Evolutionary conservation across 1,139 yeast species (phyloP).

Genomic region (Starmera stellimalicola): DNA sequence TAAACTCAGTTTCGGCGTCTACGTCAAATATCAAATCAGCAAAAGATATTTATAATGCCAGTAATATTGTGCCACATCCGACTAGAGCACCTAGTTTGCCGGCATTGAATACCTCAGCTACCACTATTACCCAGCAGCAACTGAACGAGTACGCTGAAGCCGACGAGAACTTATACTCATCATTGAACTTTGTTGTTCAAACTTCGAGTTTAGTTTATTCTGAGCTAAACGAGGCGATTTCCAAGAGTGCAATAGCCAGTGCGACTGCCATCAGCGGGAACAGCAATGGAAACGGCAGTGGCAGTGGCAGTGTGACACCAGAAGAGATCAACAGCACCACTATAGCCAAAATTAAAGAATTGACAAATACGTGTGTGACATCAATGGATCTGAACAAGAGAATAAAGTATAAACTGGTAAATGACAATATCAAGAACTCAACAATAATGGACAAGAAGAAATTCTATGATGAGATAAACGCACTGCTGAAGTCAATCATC

Average conservation of each 20-base stretch:
- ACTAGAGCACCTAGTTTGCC: slow-evolving; percentile 9
- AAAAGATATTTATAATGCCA: slow-evolving; percentile 6
- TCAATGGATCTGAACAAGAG: slow-evolving; percentile 76
- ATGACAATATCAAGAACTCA: slow-evolving; percentile 36
- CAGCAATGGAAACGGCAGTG: not conserved
- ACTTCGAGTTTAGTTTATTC: slow-evolving; percentile 76
- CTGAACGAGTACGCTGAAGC: slow-evolving; percentile 37
- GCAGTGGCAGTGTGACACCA: slow-evolving; percentile 13
- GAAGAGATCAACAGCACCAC: slow-evolving; percentile 15
- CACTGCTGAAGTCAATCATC: slow-evolving; percentile 74
- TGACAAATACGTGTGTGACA: slow-evolving; percentile 67
- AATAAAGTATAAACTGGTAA: slow-evolving; percentile 47
- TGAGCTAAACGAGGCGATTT: slow-evolving; percentile 68
- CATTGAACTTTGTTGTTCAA: slow-evolving; percentile 64
- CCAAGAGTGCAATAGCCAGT: slow-evolving; percentile 56
- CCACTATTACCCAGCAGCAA: slow-evolving; percentile 22
- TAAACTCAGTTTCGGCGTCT: too few relatives aligned
- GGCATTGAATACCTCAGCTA: slow-evolving; percentile 11
- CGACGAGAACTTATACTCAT: slow-evolving; percentile 67
- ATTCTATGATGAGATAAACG: slow-evolving; percentile 83
- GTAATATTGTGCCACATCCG: slow-evolving; percentile 8
- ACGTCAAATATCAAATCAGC: slow-evolving; percentile 4
- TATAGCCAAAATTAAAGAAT: slow-evolving; percentile 57
- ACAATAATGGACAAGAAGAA: slow-evolving; percentile 51
- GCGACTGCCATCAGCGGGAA: slow-evolving; percentile 18